phyloP scores from a whole-genome alignment of 805 yeast species.

The Sugiyamaella valdiviana region DNA sequence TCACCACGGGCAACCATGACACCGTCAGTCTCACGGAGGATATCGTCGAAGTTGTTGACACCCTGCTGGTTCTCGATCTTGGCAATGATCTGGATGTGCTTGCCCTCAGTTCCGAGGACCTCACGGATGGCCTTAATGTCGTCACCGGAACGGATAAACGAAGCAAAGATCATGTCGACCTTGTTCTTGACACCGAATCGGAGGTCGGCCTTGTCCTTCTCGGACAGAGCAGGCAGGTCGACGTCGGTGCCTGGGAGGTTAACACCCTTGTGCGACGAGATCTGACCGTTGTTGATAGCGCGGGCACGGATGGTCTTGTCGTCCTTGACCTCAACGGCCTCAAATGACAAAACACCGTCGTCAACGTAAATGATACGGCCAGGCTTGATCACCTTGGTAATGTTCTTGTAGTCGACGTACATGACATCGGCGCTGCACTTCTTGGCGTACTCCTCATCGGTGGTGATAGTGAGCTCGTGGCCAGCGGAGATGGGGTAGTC shows the following conservation, averaged over 20 bases:
- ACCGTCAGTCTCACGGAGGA: conserved; percentile 92
- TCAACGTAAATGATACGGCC: conserved; percentile 94
- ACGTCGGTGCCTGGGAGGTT: conserved; percentile 98
- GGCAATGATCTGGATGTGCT: conserved; percentile 90
- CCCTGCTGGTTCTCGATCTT: conserved; percentile 99
- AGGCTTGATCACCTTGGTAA: conserved; percentile 81
- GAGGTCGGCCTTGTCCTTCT: conserved; percentile 91
- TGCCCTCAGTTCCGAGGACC: conserved; percentile 95
- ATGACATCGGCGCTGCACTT: conserved; percentile 71
- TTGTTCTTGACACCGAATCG: conserved; percentile 94
- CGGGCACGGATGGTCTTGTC: conserved; percentile 75
- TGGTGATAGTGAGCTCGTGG: conserved; percentile 90
- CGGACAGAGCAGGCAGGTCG: conserved; percentile 95
- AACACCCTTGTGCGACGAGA: conserved; percentile 97
- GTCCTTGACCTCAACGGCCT: conserved; percentile 79
- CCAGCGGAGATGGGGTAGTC: conserved; percentile 80
- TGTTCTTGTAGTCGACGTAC: conserved; percentile 93
- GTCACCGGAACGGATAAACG: conserved; percentile 91
- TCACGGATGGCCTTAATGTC: conserved; percentile 87
- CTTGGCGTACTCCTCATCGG: conserved; percentile 72
- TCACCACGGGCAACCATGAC: conserved; percentile 99
- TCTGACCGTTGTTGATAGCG: conserved; percentile 90
- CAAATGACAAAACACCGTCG: conserved; percentile 95
- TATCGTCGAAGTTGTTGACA: conserved; percentile 98
- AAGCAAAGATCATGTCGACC: conserved; percentile 98